These are phyloP conservation scores for Hibiscus syriacus DNA, from an alignment of 345 rosid genomes.

Conservation along the genomic window DNA sequence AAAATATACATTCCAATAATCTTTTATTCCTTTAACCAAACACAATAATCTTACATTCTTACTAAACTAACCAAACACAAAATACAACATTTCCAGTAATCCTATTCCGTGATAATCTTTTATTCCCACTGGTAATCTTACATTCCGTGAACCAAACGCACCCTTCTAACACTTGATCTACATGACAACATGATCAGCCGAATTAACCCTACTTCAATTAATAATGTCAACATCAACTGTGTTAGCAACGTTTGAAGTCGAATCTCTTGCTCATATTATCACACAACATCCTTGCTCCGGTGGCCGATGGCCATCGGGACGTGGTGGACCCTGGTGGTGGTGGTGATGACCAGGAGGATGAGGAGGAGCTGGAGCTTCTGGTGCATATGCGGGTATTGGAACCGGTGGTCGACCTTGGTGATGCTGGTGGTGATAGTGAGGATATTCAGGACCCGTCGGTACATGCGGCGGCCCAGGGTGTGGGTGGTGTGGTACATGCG, in stretches of 20 bases:
- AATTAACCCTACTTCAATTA: not conserved
- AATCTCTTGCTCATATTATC: not conserved
- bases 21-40: no score
- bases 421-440: not conserved
- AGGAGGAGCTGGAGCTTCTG: not conserved
- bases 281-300: not conserved
- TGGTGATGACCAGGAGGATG: not conserved
- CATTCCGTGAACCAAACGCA: no score
- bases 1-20: no score
- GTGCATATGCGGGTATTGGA: not conserved
- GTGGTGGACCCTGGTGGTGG: not conserved
- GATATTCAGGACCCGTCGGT: not conserved
- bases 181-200: no score
- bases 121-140: no score
- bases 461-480: not conserved
- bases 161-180: no score
- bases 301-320: constrained; percentile 4
- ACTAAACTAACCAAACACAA: no score
- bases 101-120: no score
- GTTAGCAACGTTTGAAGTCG: not conserved
- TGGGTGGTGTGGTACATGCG: not conserved
- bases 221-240: not conserved
- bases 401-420: not conserved
- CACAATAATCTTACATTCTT: no score
- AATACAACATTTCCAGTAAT: no score